Conservation (phyloP, 345 rosid genomes). For the Moricandia moricandioides region DNA sequence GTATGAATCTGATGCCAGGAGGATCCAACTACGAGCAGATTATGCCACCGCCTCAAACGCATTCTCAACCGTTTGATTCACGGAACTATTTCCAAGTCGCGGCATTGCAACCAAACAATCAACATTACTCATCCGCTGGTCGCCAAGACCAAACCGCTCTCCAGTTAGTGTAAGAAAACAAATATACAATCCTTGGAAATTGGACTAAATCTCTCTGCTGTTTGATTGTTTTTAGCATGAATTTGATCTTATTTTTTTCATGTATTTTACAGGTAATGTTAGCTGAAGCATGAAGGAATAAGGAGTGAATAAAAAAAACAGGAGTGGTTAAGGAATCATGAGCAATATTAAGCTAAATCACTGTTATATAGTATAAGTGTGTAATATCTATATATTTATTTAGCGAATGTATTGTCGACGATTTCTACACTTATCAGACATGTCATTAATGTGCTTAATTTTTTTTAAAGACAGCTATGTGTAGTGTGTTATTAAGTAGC, state of each 20-base stretch:
- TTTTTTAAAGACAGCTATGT: conserved; percentile 11
- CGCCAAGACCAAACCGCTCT: conserved; percentile 76
- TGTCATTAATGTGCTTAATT: conserved; percentile 15
- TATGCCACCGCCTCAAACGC: conserved; percentile 48
- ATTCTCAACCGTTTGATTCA: conserved; percentile 55
- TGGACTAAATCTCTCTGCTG: neutral
- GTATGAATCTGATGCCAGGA: conserved; percentile 85
- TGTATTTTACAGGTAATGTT: conserved; percentile 29
- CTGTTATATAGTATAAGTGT: neutral
- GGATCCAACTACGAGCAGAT: conserved; percentile 62
- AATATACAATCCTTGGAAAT: neutral
- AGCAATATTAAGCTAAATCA: conserved; percentile 24
- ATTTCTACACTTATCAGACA: conserved; percentile 17
- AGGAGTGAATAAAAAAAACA: neutral
- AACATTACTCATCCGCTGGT: conserved; percentile 39
- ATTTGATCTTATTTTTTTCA: neutral
- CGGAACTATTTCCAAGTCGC: conserved; percentile 78
- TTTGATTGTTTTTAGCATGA: neutral
- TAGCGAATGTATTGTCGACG: conserved; percentile 8
- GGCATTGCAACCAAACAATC: conserved; percentile 68
- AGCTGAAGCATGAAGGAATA: neutral
- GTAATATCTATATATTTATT: conserved; percentile 7
- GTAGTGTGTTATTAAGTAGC: neutral
- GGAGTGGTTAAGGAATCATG: conserved; percentile 8
- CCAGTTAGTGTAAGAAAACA: conserved; percentile 67